A percentile compares a stretch with the other conserved stretches of the same genome.
phyloP scores from a whole-genome alignment of 176 grass and related monocot genomes.

The Juncus inflexus region DNA sequence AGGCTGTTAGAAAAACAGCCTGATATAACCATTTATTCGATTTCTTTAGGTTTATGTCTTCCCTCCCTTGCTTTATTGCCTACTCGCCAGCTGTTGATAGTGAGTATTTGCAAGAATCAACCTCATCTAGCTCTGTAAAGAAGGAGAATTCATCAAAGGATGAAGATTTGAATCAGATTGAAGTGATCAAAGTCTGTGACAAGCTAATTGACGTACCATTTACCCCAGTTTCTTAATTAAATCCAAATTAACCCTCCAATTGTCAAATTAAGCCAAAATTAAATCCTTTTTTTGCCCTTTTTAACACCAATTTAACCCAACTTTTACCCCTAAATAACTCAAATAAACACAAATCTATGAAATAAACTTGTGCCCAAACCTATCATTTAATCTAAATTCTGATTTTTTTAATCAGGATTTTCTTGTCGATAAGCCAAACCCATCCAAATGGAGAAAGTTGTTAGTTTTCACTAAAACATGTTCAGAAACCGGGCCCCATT shows the following conservation, averaged over 20 bases:
- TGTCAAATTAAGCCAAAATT: neutral
- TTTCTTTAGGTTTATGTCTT: too few relatives aligned
- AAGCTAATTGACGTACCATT: constrained; percentile 54
- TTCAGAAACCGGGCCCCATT: constrained; percentile 63
- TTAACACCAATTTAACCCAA: too few relatives aligned
- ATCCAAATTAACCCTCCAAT: neutral
- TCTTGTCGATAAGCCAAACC: constrained; percentile 71
- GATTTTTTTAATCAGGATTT: constrained; percentile 36
- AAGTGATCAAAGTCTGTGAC: constrained; percentile 56
- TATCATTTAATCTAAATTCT: too few relatives aligned
- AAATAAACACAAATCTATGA: too few relatives aligned
- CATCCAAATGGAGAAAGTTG: constrained; percentile 76
- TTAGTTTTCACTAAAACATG: constrained; percentile 75
- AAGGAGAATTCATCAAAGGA: constrained; percentile 18
- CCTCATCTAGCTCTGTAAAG: constrained; percentile 39
- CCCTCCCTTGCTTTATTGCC: constrained; percentile 38
- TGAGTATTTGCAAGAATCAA: constrained; percentile 34
- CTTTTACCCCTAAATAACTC: too few relatives aligned
- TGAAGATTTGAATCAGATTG: constrained; percentile 17
- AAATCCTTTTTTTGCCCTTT: neutral
- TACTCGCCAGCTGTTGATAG: constrained; percentile 30
- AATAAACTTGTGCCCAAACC: too few relatives aligned
- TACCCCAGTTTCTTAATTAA: neutral
- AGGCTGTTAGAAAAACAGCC: neutral
- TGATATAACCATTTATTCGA: too few relatives aligned